Conservation (phyloP, 345 rosid genomes). For the Jatropha curcas region DNA sequence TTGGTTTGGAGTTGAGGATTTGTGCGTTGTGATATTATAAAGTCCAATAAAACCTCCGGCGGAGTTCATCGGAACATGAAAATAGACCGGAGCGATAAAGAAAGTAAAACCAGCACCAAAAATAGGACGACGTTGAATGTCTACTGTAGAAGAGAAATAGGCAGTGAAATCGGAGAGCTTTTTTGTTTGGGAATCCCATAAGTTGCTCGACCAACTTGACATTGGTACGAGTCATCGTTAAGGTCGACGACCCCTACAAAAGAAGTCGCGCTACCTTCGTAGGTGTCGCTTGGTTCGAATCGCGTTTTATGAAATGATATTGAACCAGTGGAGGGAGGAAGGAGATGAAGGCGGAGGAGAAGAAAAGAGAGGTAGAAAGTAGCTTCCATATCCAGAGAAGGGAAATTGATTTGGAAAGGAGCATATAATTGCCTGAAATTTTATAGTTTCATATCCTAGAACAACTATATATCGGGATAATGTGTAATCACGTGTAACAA, state of each 20-base stretch:
- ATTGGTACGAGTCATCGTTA: conserved; percentile 3
- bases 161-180: conserved; percentile 29
- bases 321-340: neutral
- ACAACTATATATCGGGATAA: no score
- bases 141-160: conserved; percentile 22
- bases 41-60: conserved; percentile 33
- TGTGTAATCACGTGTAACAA: no score
- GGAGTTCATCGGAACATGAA: conserved; percentile 26
- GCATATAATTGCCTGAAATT: no score
- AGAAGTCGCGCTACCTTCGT: conserved; percentile 29
- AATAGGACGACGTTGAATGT: neutral
- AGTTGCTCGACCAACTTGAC: conserved; percentile 28
- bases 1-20: conserved; percentile 10
- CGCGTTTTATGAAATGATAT: conserved; percentile 5
- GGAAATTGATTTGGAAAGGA: no score
- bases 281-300: conserved; percentile 10
- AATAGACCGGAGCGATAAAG: conserved; percentile 26
- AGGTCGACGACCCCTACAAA: conserved; percentile 21
- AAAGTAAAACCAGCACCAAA: conserved; percentile 32
- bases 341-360: neutral
- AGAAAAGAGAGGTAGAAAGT: neutral
- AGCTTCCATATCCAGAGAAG: neutral
- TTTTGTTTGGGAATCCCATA: conserved; percentile 27
- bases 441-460: no score
- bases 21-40: conserved; percentile 19